These are phyloP conservation scores for Aureobasidium sp. DNA, from an alignment of 2,329 filamentous ascomycete species.

Conservation along the genomic window DNA sequence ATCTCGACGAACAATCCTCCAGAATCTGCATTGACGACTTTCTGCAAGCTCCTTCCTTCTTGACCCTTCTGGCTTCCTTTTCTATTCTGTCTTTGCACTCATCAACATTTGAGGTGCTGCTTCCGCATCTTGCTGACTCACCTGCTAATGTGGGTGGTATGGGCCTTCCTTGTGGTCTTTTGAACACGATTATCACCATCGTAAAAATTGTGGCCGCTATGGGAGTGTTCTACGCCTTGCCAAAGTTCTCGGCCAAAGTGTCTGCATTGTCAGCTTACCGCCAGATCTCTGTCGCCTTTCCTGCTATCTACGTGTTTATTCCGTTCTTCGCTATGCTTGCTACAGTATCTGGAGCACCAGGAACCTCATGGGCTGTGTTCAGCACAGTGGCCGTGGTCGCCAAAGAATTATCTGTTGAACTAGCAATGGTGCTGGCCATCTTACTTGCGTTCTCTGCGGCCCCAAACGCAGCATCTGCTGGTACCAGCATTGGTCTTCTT, in stretches of 20 bases:
- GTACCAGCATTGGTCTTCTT: slow-evolving; percentile 40
- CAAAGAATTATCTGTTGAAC: slow-evolving; percentile 34
- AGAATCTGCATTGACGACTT: slow-evolving; percentile 37
- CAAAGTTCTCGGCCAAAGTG: slow-evolving; percentile 27
- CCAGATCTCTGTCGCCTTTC: slow-evolving; percentile 30
- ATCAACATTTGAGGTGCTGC: slow-evolving; percentile 42
- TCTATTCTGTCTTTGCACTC: slow-evolving; percentile 49
- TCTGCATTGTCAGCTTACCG: slow-evolving; percentile 37
- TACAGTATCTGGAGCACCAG: slow-evolving; percentile 10
- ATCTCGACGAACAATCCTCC: slow-evolving; percentile 21
- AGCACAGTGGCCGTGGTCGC: slow-evolving; percentile 29
- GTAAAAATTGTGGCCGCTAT: slow-evolving; percentile 33
- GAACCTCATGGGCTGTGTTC: slow-evolving; percentile 18
- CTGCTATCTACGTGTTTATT: slow-evolving; percentile 31
- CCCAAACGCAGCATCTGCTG: slow-evolving; percentile 38
- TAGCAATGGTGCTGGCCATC: slow-evolving; percentile 34
- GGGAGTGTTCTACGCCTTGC: slow-evolving; percentile 30
- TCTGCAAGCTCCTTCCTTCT: slow-evolving; percentile 36
- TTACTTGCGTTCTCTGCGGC: slow-evolving; percentile 40
- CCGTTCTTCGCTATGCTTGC: slow-evolving; percentile 31
- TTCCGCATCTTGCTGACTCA: slow-evolving; percentile 39
- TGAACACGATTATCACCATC: slow-evolving; percentile 33
- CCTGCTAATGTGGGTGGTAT: slow-evolving; percentile 36
- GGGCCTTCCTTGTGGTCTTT: slow-evolving; percentile 37
- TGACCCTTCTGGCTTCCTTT: slow-evolving; percentile 39